Evolutionary conservation across 352 stramenopile species (phyloP).

Genomic region (Pythium sp.): DNA sequence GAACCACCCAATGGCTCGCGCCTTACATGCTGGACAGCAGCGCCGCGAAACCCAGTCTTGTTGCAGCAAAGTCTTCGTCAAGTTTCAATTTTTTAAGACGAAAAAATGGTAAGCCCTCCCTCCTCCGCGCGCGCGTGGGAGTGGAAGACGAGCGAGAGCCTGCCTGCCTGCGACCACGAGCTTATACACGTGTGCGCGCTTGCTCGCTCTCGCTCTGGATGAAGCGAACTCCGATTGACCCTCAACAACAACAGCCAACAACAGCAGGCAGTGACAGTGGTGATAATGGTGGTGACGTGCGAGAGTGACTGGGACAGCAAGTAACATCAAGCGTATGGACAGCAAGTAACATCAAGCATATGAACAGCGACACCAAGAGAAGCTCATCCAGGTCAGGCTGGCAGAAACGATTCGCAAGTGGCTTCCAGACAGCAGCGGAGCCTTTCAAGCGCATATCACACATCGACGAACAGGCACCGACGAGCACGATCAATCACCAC

Average conservation of each 20-base stretch:
- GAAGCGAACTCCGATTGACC: neutral
- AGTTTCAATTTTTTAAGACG: constrained; percentile 87
- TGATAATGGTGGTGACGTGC: neutral
- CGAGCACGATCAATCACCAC: neutral
- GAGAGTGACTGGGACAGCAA: neutral
- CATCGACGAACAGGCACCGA: neutral
- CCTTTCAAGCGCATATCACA: neutral
- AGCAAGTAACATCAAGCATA: too few species aligned
- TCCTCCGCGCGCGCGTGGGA: neutral
- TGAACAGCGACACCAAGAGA: neutral
- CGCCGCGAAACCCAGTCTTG: constrained; percentile 46
- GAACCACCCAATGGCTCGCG: constrained; percentile 30
- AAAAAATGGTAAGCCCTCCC: constrained; percentile 75
- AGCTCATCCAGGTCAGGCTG: constrained; percentile 3
- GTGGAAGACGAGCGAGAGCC: neutral
- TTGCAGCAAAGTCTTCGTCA: constrained; percentile 79
- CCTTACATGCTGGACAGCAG: too few species aligned
- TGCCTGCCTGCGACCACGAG: neutral
- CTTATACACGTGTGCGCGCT: neutral
- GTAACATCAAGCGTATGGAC: neutral
- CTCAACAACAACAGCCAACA: neutral
- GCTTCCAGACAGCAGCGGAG: neutral
- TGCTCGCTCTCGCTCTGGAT: neutral
- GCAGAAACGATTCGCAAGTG: neutral
- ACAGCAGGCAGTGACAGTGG: neutral